These are phyloP conservation scores for Leptographium radiaticola DNA, from an alignment of 2,329 filamentous ascomycete species.

Conservation along the genomic window DNA sequence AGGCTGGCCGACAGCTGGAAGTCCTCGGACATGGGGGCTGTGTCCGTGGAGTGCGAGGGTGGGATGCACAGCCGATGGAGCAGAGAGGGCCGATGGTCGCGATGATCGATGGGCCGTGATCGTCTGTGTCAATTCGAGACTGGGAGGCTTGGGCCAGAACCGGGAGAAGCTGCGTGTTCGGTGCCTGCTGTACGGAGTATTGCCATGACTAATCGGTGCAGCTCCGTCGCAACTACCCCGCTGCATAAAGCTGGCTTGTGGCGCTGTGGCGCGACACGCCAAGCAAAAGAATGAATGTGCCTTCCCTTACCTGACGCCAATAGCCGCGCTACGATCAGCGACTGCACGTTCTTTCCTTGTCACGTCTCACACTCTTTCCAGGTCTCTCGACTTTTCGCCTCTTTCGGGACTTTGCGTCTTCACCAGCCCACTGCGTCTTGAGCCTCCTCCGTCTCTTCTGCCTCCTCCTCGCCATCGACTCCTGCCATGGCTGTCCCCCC, in stretches of 20 bases:
- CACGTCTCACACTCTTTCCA: background rate
- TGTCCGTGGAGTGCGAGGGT: no score
- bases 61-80: no score
- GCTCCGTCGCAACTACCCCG: background rate
- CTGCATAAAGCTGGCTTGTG: background rate
- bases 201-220: no score
- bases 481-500: slow-evolving; percentile 18
- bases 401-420: no score
- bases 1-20: slow-evolving; percentile 92
- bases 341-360: background rate
- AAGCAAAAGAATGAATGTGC: background rate
- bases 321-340: no score
- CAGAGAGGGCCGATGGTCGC: no score
- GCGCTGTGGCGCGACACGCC: background rate
- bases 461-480: background rate
- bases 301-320: background rate
- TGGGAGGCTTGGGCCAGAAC: no score
- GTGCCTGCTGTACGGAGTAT: no score
- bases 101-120: no score
- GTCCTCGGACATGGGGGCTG: slow-evolving; percentile 45
- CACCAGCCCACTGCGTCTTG: background rate
- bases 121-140: no score
- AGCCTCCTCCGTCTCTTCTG: background rate
- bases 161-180: no score
- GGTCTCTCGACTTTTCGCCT: background rate